Evolutionary conservation across 2,329 filamentous ascomycete species (phyloP).

Genomic region (Neoscytalidium dimidiatum): DNA sequence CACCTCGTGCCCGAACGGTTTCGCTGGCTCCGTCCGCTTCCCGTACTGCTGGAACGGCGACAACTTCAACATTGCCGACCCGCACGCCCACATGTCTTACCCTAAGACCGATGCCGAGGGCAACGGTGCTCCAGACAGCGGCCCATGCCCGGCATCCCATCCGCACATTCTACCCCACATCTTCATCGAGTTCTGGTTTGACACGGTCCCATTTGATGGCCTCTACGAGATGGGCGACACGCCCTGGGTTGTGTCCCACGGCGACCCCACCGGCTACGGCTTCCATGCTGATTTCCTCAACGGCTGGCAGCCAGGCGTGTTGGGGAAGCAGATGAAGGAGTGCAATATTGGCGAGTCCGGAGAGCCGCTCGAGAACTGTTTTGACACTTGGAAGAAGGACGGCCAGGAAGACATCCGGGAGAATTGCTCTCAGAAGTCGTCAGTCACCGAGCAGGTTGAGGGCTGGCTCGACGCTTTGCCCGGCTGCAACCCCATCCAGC

Average conservation of each 20-base stretch:
- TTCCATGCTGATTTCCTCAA: slow-evolving; percentile 42
- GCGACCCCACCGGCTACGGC: slow-evolving; percentile 39
- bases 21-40: slow-evolving; percentile 38
- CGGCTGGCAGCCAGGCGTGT: slow-evolving; percentile 40
- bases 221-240: slow-evolving; percentile 32
- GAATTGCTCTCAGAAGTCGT: slow-evolving; percentile 28
- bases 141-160: slow-evolving; percentile 35
- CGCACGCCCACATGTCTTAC: slow-evolving; percentile 43
- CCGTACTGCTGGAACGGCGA: slow-evolving; percentile 42
- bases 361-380: slow-evolving; percentile 39
- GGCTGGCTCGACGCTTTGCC: slow-evolving; percentile 35
- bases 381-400: slow-evolving; percentile 37
- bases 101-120: slow-evolving; percentile 31
- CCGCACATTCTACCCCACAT: slow-evolving; percentile 38
- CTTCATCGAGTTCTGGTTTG: slow-evolving; percentile 44
- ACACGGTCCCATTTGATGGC: slow-evolving; percentile 35
- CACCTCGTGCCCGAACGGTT: slow-evolving; percentile 37
- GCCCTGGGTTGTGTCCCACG: slow-evolving; percentile 39
- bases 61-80: slow-evolving; percentile 33
- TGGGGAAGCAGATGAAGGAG: slow-evolving; percentile 37
- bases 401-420: slow-evolving; percentile 28
- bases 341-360: slow-evolving; percentile 40
- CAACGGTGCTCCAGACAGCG: slow-evolving; percentile 33
- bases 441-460: slow-evolving; percentile 19
- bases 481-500: slow-evolving; percentile 42